These are phyloP conservation scores for Plectosphaerella plurivora DNA, from an alignment of 2,329 filamentous ascomycete species.

Conservation along the genomic window DNA sequence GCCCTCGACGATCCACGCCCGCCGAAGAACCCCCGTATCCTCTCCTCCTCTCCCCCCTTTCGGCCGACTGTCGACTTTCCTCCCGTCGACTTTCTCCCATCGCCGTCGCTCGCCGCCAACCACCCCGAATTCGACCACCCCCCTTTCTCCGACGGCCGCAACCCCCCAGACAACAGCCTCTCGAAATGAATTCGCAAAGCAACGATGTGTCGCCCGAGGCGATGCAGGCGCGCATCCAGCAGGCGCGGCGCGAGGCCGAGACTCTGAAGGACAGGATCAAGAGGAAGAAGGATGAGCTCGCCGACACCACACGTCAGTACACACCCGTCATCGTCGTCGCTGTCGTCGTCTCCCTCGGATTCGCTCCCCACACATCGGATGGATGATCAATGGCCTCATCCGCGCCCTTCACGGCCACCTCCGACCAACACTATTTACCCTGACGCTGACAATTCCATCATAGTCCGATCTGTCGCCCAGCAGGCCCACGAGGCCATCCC, in stretches of 20 bases:
- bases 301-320: constrained; percentile 90
- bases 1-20: not conserved
- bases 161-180: constrained; percentile 5
- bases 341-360: not conserved
- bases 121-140: constrained; percentile 5
- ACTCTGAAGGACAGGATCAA: constrained; percentile 98
- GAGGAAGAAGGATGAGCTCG: constrained; percentile 99
- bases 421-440: not conserved
- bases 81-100: constrained; percentile 7
- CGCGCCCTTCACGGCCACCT: not conserved
- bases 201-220: constrained; percentile 65
- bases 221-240: constrained; percentile 91
- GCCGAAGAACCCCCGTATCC: not conserved
- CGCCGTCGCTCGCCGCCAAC: constrained; percentile 6
- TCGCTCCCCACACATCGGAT: no score
- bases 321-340: constrained; percentile 1
- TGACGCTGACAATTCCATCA: constrained; percentile 13
- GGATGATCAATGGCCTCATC: not conserved
- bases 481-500: constrained; percentile 90
- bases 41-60: constrained; percentile 11
- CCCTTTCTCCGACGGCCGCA: not conserved
- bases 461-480: constrained; percentile 89
- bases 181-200: constrained; percentile 50
- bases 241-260: constrained; percentile 94
- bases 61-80: constrained; percentile 11